Evolutionary conservation across 1,284 basidiomycete genomes (phyloP).

Genomic region (Meripilus lineatus): DNA sequence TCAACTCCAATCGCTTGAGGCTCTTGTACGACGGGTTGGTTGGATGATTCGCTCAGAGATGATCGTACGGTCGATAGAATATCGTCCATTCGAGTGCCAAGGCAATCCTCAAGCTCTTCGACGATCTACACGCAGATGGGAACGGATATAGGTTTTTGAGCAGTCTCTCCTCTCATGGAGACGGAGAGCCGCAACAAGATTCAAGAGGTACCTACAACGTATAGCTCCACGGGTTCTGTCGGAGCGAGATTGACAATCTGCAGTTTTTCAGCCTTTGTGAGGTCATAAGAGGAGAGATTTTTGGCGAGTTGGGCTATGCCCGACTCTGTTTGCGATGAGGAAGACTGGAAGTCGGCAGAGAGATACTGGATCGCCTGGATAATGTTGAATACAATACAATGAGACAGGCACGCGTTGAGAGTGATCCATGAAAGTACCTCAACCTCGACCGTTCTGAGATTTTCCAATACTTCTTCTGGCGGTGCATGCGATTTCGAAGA

Average conservation of each 20-base stretch:
- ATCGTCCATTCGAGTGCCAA: conserved; percentile 67
- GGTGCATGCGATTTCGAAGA: conserved; percentile 22
- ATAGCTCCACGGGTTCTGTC: conserved; percentile 78
- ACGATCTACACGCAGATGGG: conserved; percentile 60
- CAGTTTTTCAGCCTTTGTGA: conserved; percentile 90
- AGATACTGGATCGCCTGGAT: conserved; percentile 82
- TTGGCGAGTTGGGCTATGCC: conserved; percentile 66
- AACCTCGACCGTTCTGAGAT: conserved; percentile 84
- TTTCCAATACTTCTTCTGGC: conserved; percentile 61
- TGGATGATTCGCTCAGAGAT: conserved; percentile 35
- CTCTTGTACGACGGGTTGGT: conserved; percentile 19
- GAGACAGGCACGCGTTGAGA: neutral
- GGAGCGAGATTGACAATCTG: conserved; percentile 90
- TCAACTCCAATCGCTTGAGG: conserved; percentile 1
- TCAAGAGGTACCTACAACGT: conserved; percentile 72
- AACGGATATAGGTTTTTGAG: neutral
- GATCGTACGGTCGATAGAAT: conserved; percentile 57
- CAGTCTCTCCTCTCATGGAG: conserved; percentile 2
- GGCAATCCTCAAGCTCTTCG: conserved; percentile 83
- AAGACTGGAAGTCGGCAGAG: conserved; percentile 67
- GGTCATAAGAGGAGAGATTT: conserved; percentile 58
- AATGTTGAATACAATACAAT: conserved; percentile 73
- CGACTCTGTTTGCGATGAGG: conserved; percentile 58
- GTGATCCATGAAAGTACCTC: too few relatives aligned
- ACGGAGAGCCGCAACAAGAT: neutral